These are phyloP conservation scores for Friedmanniomyces endolithicus DNA, from an alignment of 495 filamentous ascomycete genomes.

Conservation along the genomic window DNA sequence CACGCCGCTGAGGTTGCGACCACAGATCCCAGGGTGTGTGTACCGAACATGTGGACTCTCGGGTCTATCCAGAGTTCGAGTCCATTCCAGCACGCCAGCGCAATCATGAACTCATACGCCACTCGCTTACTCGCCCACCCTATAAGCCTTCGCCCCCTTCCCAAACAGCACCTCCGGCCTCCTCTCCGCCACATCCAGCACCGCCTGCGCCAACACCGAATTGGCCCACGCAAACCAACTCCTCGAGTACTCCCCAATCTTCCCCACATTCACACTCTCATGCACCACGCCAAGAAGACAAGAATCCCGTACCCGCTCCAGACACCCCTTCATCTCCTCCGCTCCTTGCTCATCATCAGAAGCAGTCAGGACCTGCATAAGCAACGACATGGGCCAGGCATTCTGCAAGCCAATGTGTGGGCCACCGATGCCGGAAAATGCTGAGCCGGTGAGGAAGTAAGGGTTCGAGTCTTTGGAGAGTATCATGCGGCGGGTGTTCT, in stretches of 20 bases:
- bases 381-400: constrained; percentile 94
- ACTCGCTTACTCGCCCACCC: background rate
- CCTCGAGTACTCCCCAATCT: constrained; percentile 62
- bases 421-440: constrained; percentile 81
- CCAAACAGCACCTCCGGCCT: constrained; percentile 84
- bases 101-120: background rate
- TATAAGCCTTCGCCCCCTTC: constrained; percentile 23
- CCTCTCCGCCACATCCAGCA: constrained; percentile 73
- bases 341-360: constrained; percentile 74
- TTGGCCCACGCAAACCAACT: constrained; percentile 97
- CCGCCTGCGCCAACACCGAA: constrained; percentile 86
- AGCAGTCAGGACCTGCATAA: constrained; percentile 85
- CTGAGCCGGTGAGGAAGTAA: constrained; percentile 70
- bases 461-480: constrained; percentile 69
- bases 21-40: no score
- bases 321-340: constrained; percentile 60
- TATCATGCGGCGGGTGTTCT: constrained; percentile 88
- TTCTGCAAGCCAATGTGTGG: constrained; percentile 70
- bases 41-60: no score
- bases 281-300: constrained; percentile 73
- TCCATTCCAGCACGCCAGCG: no score
- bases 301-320: constrained; percentile 61
- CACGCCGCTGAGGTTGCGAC: no score
- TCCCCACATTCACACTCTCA: constrained; percentile 81
- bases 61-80: no score